Conservation (phyloP, 768 basidiomycete genomes). For the Termitomyces sp. region DNA sequence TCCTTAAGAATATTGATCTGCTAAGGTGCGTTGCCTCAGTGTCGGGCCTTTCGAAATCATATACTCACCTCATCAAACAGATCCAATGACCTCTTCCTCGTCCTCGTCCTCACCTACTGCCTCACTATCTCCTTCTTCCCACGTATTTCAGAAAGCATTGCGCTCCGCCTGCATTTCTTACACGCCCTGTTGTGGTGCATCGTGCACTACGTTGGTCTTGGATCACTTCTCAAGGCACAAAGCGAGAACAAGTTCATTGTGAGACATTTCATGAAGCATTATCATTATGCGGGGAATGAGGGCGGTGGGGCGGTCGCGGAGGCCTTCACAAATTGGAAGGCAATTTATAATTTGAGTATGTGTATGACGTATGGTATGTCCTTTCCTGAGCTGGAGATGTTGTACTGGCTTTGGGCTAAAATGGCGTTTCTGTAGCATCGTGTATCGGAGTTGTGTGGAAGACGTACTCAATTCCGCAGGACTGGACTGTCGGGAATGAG, state of each 20-base stretch:
- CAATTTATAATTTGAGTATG: constrained; percentile 86
- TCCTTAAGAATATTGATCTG: constrained; percentile 78
- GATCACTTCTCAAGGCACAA: constrained; percentile 80
- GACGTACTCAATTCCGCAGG: constrained; percentile 75
- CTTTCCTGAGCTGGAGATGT: not conserved
- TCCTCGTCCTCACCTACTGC: constrained; percentile 71
- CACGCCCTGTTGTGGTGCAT: constrained; percentile 86
- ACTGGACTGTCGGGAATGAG: constrained; percentile 88
- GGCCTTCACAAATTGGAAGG: constrained; percentile 95
- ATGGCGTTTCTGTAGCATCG: constrained; percentile 52
- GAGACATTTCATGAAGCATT: constrained; percentile 91
- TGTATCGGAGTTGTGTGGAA: constrained; percentile 86
- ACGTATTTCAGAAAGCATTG: constrained; percentile 38
- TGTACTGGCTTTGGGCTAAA: not conserved
- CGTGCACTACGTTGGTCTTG: constrained; percentile 87
- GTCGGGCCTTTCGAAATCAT: not conserved
- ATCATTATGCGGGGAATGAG: constrained; percentile 76
- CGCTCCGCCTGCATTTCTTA: constrained; percentile 67
- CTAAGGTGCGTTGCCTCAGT: constrained; percentile 80
- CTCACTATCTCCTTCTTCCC: constrained; percentile 59
- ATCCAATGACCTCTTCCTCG: constrained; percentile 79
- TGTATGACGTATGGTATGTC: constrained; percentile 88
- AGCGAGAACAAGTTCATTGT: constrained; percentile 86
- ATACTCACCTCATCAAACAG: constrained; percentile 37
- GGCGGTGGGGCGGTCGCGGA: constrained; percentile 82